Evolutionary conservation across 495 filamentous ascomycete species (phyloP).

Genomic region (Podospora comata): DNA sequence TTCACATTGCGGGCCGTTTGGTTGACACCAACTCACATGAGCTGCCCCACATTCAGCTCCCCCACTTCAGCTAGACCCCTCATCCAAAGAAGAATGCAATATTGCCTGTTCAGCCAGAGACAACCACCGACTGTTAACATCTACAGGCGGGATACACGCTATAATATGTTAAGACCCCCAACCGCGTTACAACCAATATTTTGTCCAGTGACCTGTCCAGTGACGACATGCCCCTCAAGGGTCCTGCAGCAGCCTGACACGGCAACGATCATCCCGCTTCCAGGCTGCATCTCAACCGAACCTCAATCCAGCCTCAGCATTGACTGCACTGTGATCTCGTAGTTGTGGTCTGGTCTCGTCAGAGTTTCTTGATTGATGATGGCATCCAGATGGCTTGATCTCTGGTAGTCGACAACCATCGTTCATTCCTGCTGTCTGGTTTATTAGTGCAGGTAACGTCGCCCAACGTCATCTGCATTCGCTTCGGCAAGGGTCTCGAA

Average conservation of each 20-base stretch:
- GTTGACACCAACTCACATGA: slow-evolving; percentile 5
- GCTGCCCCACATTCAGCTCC: neutral
- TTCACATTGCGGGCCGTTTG: neutral
- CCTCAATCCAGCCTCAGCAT: neutral
- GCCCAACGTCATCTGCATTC: slow-evolving; percentile 5
- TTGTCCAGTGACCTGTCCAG: neutral
- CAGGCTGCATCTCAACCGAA: neutral
- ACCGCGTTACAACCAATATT: neutral
- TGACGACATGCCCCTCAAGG: slow-evolving; percentile 10
- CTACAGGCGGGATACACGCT: neutral
- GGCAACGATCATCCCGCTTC: slow-evolving; percentile 8
- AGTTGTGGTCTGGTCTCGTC: neutral
- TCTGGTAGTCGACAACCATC: neutral
- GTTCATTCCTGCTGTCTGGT: neutral
- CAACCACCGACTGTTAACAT: neutral
- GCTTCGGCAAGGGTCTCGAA: slow-evolving; percentile 5
- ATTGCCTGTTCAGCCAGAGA: neutral
- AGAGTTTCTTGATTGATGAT: neutral
- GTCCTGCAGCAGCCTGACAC: neutral
- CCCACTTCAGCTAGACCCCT: neutral
- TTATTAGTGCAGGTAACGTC: neutral
- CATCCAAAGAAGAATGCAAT: neutral
- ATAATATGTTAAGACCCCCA: neutral
- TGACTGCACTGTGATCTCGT: neutral
- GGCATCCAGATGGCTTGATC: neutral